Base-by-base conservation (phyloP, 306 rosid genomes). In the Coriaria nepalensis region DNA sequence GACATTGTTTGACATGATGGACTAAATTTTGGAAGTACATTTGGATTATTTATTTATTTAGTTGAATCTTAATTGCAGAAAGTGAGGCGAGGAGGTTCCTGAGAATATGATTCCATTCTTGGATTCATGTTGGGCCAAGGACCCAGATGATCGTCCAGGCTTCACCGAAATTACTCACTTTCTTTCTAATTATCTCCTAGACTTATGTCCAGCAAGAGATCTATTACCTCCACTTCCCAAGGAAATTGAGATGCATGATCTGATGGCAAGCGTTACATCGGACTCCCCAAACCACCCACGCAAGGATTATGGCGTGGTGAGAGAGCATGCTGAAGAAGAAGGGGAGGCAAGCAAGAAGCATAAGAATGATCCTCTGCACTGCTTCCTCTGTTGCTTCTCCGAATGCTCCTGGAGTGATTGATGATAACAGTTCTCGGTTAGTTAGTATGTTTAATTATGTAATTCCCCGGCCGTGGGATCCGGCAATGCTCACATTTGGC, bases 101-200 rank as follows among this genome's bases (percentile, higher is more conserved):
- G 13, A 34, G 9, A 39, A 57, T 4, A 6, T 82, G 0, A 33
- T 35, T 7, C 75, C 79, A 10, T 59, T 82, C 29, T n/a, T 82
- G 60, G 42, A 70, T 59, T 78, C 83, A 8, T 78, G 93, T 43
- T 82, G 87, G 93, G 67, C 35, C 4, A 69, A 69, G 45, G 75
- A 82, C 36, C 84, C 93, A 44, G 53, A 38, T 6, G 53, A 36
- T 47, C 56, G 87, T 6, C 93, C 81, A 2, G 84, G 78, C 33
- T 82, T 78, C 47, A 41, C 32, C 36, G 66, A 75, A 44, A 62
- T 82, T 52, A 62, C 61, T 5, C 56, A 44, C 29, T 46, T 15
- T 29, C 70, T 81, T 4, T 29, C 40, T 35, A 63, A 20, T 5
- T 33, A 66, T 38, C 71, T 63, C 35, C 59, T 46, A 9, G 29